phyloP scores from a whole-genome alignment of 495 filamentous ascomycete species.

The Amorphotheca resinae region DNA sequence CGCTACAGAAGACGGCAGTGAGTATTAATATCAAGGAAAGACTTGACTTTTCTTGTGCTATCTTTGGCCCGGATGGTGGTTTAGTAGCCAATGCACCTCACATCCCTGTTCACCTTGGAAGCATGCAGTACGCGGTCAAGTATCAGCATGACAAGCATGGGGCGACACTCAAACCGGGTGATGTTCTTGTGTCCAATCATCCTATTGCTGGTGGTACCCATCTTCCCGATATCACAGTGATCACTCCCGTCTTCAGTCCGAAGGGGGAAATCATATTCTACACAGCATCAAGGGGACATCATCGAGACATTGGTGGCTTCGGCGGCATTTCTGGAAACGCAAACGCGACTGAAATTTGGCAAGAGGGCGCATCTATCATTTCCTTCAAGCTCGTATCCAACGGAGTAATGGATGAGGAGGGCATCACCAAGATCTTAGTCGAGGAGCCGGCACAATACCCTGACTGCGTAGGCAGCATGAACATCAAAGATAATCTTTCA shows the following conservation, averaged over 20 bases:
- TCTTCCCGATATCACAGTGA: conserved; percentile 21
- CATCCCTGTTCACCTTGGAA: conserved; percentile 17
- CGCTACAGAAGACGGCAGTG: conserved; percentile 30
- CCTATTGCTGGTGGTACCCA: conserved; percentile 20
- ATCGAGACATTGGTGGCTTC: conserved; percentile 24
- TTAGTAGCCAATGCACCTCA: conserved; percentile 32
- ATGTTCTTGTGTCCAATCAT: conserved; percentile 21
- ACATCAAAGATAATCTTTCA: conserved; percentile 22
- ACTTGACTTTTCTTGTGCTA: conserved; percentile 32
- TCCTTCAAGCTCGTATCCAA: conserved; percentile 21
- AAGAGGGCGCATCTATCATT: conserved; percentile 26
- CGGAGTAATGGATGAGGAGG: conserved; percentile 24
- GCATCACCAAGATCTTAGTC: conserved; percentile 22
- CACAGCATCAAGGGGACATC: conserved; percentile 24
- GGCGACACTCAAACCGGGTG: conserved; percentile 13
- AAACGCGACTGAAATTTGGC: conserved; percentile 20
- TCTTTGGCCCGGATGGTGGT: conserved; percentile 29
- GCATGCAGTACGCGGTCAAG: conserved; percentile 20
- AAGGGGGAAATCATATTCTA: conserved; percentile 22
- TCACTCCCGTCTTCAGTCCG: conserved; percentile 21
- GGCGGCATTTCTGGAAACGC: conserved; percentile 21
- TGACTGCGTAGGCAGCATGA: conserved; percentile 21
- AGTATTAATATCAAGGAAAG: conserved; percentile 33
- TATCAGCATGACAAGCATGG: conserved; percentile 13
- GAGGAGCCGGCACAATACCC: conserved; percentile 23